Evolutionary conservation across 331 rosid genomes (phyloP), one percentile per base, ranked within the genome.

Genomic region (Acacia concinna): DNA sequence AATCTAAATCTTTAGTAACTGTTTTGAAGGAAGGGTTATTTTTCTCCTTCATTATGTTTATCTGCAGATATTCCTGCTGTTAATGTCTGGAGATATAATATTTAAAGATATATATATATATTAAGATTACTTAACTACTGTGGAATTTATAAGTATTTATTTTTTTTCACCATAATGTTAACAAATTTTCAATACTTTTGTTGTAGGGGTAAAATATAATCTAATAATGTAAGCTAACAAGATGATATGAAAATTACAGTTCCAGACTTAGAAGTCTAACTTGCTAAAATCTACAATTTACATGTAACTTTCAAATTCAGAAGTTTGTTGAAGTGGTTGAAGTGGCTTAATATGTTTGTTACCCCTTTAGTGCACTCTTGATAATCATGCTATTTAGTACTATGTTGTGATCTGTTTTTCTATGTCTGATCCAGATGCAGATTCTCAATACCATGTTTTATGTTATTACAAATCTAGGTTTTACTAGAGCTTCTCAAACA

Each of bases 401-500:
- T 28, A 40, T 41, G 20, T 35, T 73, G 67, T 81, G 27, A 38
- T 77, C 72, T 77, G 32, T 74, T 79, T 57, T 57, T 25, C 52
- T 57, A 20, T 78, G 27, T 31, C 30, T 54, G 37, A 63, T 66
- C 78, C 49, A 65, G 62, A 81, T 41, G 31, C 54, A 41, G 32
- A 75, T 79, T 74, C 78, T 75, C 73, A 79, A 76, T 71, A 71
- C 75, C n/a, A 54, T 66, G 73, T 62, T 72, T n/a, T 43, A 69
- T 82, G 67, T 69, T 3, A 65, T 12, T 72, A 52, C 41, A 27
- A 78, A 6, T 76, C 59, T 77, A 94, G 98, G 90, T 78, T 88
- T 84, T 89, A 68, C 74, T 92, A 81, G 93, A 88, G 90, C 84
- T 92, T 77, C 87, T 81, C 74, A 81, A 85, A 80, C 88, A 73